Percentiles rank a stretch among this genome's conserved stretches.
phyloP scores from a whole-genome alignment of 805 yeast species.

The Hanseniaspora jakobsenii region DNA sequence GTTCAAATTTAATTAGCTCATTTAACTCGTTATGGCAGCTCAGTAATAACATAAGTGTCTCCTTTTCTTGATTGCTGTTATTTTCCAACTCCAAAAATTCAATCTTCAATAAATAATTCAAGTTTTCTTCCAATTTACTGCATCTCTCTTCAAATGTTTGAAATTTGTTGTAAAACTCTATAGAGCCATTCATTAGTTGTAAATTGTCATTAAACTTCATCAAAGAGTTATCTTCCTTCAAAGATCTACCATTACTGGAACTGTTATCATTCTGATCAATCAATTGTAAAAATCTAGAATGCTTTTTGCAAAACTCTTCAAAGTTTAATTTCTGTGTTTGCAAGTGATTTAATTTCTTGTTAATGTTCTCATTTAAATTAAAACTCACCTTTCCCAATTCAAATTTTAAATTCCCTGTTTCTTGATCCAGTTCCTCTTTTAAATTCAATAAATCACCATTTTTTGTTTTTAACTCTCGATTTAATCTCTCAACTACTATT shows the following conservation, averaged over 20 bases:
- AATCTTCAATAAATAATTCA: background rate
- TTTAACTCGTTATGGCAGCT: background rate
- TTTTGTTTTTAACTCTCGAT: background rate
- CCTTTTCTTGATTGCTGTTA: background rate
- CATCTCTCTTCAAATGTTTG: slow-evolving; percentile 6
- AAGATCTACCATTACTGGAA: background rate
- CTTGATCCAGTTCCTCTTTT: background rate
- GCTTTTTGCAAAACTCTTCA: background rate
- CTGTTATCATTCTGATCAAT: background rate
- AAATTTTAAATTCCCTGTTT: background rate
- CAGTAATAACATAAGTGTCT: background rate
- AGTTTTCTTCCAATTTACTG: background rate
- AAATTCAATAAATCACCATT: no score
- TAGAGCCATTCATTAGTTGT: slow-evolving; percentile 6
- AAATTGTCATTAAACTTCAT: slow-evolving; percentile 10
- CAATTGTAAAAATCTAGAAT: background rate
- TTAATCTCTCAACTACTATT: background rate
- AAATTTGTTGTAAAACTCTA: slow-evolving; percentile 7
- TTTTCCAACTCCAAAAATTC: background rate
- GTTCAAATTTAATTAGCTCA: slow-evolving; percentile 8
- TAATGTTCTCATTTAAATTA: background rate
- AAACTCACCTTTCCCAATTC: background rate
- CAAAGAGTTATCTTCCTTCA: background rate
- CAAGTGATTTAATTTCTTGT: background rate
- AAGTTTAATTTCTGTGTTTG: background rate